These are phyloP conservation scores for Patellaria atrata DNA, from an alignment of 495 filamentous ascomycete species.

Conservation along the genomic window DNA sequence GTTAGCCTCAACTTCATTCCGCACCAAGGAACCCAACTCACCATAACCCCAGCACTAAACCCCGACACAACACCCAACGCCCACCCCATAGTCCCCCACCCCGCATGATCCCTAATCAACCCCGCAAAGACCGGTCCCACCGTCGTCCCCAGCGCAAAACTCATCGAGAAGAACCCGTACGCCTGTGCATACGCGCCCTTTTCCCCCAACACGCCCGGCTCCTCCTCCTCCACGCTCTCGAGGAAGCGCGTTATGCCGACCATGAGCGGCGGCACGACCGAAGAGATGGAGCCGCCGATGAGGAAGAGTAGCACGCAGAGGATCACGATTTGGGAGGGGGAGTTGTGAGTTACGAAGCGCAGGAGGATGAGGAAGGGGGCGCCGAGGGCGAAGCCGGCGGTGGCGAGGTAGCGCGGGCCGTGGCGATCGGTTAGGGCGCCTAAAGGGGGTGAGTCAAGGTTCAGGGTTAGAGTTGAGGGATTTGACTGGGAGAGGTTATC, in stretches of 20 bases:
- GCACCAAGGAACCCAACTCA: too few relatives aligned
- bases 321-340: background rate
- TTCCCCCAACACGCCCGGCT: background rate
- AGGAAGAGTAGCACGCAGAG: conserved; percentile 5
- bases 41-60: background rate
- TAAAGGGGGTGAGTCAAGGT: background rate
- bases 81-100: background rate
- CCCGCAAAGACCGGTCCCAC: conserved; percentile 1
- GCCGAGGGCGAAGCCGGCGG: conserved; percentile 1
- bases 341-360: conserved; percentile 4
- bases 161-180: background rate
- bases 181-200: conserved; percentile 1
- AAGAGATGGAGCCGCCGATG: background rate
- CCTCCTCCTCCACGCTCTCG: background rate
- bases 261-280: conserved; percentile 2
- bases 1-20: too few relatives aligned
- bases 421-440: conserved; percentile 3
- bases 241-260: conserved; percentile 2
- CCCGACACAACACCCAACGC: background rate
- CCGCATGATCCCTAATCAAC: background rate
- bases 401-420: conserved; percentile 1
- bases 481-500: too few relatives aligned
- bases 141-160: background rate
- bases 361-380: conserved; percentile 1
- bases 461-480: too few relatives aligned